Conservation (phyloP, 169 alveolate genomes). For the Plasmodium malariae region DNA sequence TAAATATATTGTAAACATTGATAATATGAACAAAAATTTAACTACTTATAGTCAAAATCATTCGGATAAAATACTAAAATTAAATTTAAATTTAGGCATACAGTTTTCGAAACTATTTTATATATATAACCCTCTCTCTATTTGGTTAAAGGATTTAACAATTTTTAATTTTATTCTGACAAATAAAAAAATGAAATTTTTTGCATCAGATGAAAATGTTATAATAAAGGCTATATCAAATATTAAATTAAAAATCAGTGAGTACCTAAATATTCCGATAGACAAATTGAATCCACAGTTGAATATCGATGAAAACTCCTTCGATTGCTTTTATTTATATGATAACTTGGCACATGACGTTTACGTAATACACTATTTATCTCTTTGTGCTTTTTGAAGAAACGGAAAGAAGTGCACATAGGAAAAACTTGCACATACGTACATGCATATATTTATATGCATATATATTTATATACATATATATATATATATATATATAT, state of each 20-base stretch:
- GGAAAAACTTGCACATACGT: background rate
- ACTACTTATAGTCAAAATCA: constrained; percentile 31
- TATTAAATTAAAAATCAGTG: constrained; percentile 37
- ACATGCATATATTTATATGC: background rate
- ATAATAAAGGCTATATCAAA: constrained; percentile 49
- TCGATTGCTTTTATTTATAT: constrained; percentile 47
- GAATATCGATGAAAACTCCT: constrained; percentile 11
- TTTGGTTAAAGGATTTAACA: constrained; percentile 54
- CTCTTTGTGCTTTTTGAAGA: background rate
- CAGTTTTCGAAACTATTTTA: constrained; percentile 55
- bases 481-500: background rate
- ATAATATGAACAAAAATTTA: constrained; percentile 60
- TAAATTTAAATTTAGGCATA: constrained; percentile 52
- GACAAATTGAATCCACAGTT: constrained; percentile 29
- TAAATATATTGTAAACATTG: constrained; percentile 39
- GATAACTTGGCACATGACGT: constrained; percentile 71
- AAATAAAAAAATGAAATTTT: constrained; percentile 8
- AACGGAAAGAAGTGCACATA: background rate
- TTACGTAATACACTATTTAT: constrained; percentile 14
- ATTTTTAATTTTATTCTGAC: constrained; percentile 39
- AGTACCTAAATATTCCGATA: constrained; percentile 53
- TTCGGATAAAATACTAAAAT: constrained; percentile 41
- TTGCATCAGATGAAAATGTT: constrained; percentile 30
- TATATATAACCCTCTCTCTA: constrained; percentile 45
- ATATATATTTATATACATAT: background rate